phyloP scores from a whole-genome alignment of 768 basidiomycete genomes.

The Russula brevipes region DNA sequence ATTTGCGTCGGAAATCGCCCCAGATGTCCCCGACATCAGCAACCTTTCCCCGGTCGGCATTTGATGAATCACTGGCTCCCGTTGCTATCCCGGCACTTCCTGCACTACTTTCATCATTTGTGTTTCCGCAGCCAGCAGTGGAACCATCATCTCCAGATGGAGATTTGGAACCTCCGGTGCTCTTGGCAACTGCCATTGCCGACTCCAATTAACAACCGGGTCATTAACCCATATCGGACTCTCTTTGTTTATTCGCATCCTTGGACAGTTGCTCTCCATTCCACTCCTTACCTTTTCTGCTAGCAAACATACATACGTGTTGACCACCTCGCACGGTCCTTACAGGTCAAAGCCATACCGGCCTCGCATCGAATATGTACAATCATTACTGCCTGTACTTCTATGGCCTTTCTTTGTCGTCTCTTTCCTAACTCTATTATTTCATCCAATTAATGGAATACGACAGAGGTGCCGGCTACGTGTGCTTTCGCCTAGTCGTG shows the following conservation, averaged over 20 bases:
- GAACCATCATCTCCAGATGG: conserved; percentile 6
- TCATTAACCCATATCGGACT: conserved; percentile 6
- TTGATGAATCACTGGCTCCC: conserved; percentile 40
- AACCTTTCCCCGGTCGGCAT: conserved; percentile 32
- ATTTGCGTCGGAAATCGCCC: conserved; percentile 74
- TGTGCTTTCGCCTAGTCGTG: conserved; percentile 52
- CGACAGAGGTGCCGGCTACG: background rate
- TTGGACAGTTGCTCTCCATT: conserved; percentile 11
- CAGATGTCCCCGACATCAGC: conserved; percentile 55
- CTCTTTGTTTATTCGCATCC: background rate
- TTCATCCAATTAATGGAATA: conserved; percentile 5
- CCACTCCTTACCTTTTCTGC: conserved; percentile 6
- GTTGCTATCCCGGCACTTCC: conserved; percentile 65
- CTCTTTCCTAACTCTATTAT: conserved; percentile 6
- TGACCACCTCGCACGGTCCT: conserved; percentile 14
- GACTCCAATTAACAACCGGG: background rate
- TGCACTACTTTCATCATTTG: conserved; percentile 38
- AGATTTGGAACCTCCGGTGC: conserved; percentile 1
- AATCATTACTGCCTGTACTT: conserved; percentile 16
- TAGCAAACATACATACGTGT: conserved; percentile 6
- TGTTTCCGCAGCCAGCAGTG: conserved; percentile 21
- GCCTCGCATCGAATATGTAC: conserved; percentile 14
- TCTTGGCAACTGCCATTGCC: conserved; percentile 6
- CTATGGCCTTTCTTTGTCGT: conserved; percentile 4
- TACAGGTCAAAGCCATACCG: conserved; percentile 4